Percentiles rank a stretch among this genome's conserved stretches.
Evolutionary conservation across 2,329 filamentous ascomycete species (phyloP).

Genomic region (Leptodontidium sp.): DNA sequence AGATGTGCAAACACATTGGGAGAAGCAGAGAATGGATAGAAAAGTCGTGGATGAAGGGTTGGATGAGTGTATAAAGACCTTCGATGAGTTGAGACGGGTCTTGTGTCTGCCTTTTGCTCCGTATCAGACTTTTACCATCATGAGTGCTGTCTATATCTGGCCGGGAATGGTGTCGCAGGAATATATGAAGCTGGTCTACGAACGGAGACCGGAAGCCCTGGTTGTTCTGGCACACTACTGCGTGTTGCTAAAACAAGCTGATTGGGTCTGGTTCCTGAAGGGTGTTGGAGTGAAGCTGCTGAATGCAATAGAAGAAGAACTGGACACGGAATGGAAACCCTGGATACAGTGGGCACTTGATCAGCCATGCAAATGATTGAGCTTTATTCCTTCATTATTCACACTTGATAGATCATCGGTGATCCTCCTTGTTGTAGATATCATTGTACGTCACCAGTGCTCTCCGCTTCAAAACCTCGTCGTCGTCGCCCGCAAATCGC

Average conservation of each 20-base stretch:
- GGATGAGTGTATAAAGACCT: constrained; percentile 12
- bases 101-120: constrained; percentile 21
- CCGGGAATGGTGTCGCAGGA: constrained; percentile 27
- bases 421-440: constrained; percentile 42
- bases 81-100: constrained; percentile 29
- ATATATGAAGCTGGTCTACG: constrained; percentile 30
- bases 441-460: constrained; percentile 46
- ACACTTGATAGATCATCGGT: not conserved
- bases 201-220: constrained; percentile 39
- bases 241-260: constrained; percentile 31
- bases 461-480: constrained; percentile 36
- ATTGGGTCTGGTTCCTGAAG: constrained; percentile 31
- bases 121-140: constrained; percentile 18
- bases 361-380: constrained; percentile 23
- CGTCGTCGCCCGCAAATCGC: constrained; percentile 40
- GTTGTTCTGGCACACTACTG: constrained; percentile 35
- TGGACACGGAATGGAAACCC: constrained; percentile 23
- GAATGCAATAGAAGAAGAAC: constrained; percentile 20
- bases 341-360: constrained; percentile 35
- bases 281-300: constrained; percentile 30
- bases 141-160: constrained; percentile 29
- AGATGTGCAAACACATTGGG: constrained; percentile 23
- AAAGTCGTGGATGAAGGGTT: constrained; percentile 12
- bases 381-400: not conserved
- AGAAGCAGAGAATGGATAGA: not conserved